A percentile compares a stretch with the other conserved stretches of the same genome.
phyloP scores from a whole-genome alignment of 768 basidiomycete species.

The Obba rivulosa region DNA sequence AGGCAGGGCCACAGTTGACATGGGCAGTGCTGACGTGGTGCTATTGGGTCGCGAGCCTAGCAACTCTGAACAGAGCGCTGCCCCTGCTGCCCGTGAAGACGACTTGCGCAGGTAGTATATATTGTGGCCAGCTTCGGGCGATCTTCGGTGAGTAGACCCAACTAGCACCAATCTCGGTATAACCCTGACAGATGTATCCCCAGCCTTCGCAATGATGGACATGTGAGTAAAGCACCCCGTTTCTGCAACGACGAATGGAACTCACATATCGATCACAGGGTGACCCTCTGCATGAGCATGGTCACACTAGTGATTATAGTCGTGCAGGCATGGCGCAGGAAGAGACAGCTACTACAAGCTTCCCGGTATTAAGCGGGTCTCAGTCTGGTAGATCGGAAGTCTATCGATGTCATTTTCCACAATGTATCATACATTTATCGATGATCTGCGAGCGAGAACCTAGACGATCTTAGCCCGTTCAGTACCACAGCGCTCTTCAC shows the following conservation, averaged over 20 bases:
- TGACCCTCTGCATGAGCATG: too few relatives aligned
- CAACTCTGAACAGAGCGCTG: conserved; percentile 43
- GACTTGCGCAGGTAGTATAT: conserved; percentile 39
- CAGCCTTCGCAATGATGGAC: neutral
- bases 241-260: too few relatives aligned
- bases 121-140: conserved; percentile 52
- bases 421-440: too few relatives aligned
- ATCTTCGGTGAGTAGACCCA: conserved; percentile 40
- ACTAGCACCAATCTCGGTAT: neutral
- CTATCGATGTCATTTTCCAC: too few relatives aligned
- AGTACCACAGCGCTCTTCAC: too few relatives aligned
- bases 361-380: too few relatives aligned
- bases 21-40: conserved; percentile 58
- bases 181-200: neutral
- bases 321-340: conserved; percentile 51
- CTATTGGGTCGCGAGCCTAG: conserved; percentile 55
- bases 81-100: conserved; percentile 37
- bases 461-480: too few relatives aligned
- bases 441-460: too few relatives aligned
- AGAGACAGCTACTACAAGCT: conserved; percentile 59
- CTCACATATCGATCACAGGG: too few relatives aligned
- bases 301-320: neutral
- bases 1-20: conserved; percentile 53
- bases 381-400: too few relatives aligned
- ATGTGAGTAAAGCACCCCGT: conserved; percentile 1